Evolutionary conservation across 1,284 basidiomycete genomes (phyloP).

Genomic region (Ceratobasidium papillatum): DNA sequence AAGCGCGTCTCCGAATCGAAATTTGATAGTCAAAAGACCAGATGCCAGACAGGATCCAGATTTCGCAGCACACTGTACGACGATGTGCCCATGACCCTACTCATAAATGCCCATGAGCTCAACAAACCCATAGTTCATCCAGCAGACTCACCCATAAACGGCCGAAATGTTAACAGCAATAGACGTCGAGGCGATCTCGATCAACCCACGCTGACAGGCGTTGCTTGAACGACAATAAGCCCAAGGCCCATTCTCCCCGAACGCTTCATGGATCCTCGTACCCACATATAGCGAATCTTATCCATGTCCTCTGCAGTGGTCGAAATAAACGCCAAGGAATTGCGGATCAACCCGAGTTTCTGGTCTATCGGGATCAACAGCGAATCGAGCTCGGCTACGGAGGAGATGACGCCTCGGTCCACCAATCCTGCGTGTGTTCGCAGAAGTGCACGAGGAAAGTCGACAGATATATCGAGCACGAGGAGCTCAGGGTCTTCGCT

Average conservation of each 20-base stretch:
- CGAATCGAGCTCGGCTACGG: conserved; percentile 84
- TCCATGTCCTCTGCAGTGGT: conserved; percentile 99
- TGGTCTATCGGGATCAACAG: conserved; percentile 98
- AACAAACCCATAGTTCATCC: too few species aligned
- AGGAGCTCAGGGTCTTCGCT: conserved; percentile 95
- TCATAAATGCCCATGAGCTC: conserved; percentile 50
- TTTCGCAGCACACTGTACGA: conserved; percentile 99
- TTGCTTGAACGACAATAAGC: conserved; percentile 97
- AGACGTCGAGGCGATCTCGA: conserved; percentile 99
- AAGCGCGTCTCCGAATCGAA: conserved; percentile 98
- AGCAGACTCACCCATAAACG: conserved; percentile 74
- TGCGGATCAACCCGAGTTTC: conserved; percentile 97
- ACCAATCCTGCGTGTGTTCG: conserved; percentile 89
- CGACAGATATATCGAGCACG: conserved; percentile 97
- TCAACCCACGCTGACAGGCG: conserved; percentile 86
- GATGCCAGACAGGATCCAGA: conserved; percentile 97
- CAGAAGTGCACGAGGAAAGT: conserved; percentile 85
- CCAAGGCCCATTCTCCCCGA: conserved; percentile 97
- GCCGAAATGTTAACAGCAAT: conserved; percentile 99
- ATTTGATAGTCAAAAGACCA: conserved; percentile 96
- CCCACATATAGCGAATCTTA: conserved; percentile 98
- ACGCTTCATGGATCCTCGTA: conserved; percentile 98
- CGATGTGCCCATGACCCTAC: conserved; percentile 99
- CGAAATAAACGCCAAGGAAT: conserved; percentile 99
- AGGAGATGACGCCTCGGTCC: conserved; percentile 70